Conservation (phyloP, 495 filamentous ascomycete species). For the Alectoria sarmentosa region DNA sequence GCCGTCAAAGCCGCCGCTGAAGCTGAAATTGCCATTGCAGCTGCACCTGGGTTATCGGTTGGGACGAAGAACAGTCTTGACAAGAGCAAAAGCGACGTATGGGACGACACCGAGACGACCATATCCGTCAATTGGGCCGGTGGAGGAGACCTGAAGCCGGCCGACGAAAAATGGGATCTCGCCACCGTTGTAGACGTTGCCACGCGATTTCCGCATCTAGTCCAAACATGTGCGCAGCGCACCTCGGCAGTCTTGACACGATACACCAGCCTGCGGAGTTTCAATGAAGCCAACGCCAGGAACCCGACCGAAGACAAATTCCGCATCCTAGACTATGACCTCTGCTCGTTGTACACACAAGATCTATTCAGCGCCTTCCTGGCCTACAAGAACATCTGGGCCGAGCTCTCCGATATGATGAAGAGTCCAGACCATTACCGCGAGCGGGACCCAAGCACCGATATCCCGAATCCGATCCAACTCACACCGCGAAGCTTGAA, state of each 20-base stretch:
- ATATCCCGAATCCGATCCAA: conserved; percentile 16
- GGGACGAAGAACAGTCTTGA: conserved; percentile 19
- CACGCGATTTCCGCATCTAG: conserved; percentile 31
- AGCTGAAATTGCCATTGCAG: conserved; percentile 28
- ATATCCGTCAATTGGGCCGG: conserved; percentile 35
- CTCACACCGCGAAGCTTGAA: conserved; percentile 11
- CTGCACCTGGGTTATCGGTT: conserved; percentile 23
- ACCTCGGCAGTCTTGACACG: conserved; percentile 29
- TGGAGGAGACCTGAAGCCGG: conserved; percentile 33
- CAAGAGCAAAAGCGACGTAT: conserved; percentile 25
- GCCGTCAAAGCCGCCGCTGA: conserved; percentile 33
- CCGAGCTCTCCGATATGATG: conserved; percentile 20
- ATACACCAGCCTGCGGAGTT: conserved; percentile 30
- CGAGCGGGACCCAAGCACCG: conserved; percentile 10
- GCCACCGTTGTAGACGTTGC: conserved; percentile 29
- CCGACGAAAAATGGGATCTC: conserved; percentile 29
- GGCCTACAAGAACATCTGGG: conserved; percentile 27
- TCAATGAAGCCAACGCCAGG: conserved; percentile 24
- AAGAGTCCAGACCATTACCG: conserved; percentile 18
- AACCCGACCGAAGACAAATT: conserved; percentile 27
- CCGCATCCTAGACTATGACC: conserved; percentile 29
- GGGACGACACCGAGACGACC: conserved; percentile 30
- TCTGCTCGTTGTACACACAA: conserved; percentile 31
- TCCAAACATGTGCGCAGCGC: conserved; percentile 28
- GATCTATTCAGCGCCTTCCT: conserved; percentile 34